A percentile compares a stretch with the other conserved stretches of the same genome.
phyloP scores from a whole-genome alignment of 164 flowering plant species.

The Magnolia officinalis region DNA sequence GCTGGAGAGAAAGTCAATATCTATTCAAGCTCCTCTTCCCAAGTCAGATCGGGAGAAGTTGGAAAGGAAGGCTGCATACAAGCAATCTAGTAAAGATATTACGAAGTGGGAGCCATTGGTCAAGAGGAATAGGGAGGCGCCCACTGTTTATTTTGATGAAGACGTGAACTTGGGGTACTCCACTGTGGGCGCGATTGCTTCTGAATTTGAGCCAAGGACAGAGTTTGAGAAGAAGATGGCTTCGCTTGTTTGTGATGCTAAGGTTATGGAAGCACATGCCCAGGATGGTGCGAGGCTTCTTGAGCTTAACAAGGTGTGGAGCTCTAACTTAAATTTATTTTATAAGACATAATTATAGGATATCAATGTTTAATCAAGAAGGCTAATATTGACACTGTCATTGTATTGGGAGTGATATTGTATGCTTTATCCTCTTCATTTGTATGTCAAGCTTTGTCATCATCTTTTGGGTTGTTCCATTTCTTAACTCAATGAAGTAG shows the following conservation, averaged over 20 bases:
- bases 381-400: no score
- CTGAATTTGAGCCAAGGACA: constrained; percentile 77
- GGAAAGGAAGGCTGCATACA: constrained; percentile 66
- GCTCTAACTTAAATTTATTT: no score
- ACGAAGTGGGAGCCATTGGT: constrained; percentile 73
- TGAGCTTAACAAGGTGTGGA: constrained; percentile 74
- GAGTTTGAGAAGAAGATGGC: constrained; percentile 82
- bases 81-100: constrained; percentile 54
- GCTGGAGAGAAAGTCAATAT: constrained; percentile 41
- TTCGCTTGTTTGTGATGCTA: constrained; percentile 47
- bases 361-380: no score
- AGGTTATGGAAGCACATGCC: constrained; percentile 64
- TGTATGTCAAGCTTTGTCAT: no score
- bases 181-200: constrained; percentile 87
- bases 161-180: constrained; percentile 50
- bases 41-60: constrained; percentile 49
- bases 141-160: constrained; percentile 63
- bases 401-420: no score
- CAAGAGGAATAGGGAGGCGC: constrained; percentile 78
- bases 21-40: constrained; percentile 70
- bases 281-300: constrained; percentile 85
- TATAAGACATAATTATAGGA: no score
- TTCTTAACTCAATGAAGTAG: no score
- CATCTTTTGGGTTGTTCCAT: no score
- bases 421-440: no score